Conservation (phyloP, 2,329 filamentous ascomycete species). For the Bipolaris bicolor region DNA sequence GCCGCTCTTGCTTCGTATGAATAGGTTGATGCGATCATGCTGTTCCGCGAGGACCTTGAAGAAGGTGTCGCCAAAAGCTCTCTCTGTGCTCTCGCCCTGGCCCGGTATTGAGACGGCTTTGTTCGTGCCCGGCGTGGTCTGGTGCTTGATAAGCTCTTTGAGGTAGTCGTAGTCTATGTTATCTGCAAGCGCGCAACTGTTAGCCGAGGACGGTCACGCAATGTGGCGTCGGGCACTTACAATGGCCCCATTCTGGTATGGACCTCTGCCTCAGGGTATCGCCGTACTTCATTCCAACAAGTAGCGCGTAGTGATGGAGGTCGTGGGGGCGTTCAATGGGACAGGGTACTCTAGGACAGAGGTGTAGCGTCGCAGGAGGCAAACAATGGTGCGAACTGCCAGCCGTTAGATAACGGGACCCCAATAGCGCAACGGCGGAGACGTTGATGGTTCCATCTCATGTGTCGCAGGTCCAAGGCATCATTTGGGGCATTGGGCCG, state of each 20-base stretch:
- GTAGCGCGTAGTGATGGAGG: slow-evolving; percentile 8
- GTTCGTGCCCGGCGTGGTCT: slow-evolving; percentile 74
- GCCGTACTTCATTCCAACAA: slow-evolving; percentile 72
- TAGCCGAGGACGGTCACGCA: slow-evolving; percentile 13
- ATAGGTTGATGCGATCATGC: slow-evolving; percentile 78
- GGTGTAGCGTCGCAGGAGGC: slow-evolving; percentile 17
- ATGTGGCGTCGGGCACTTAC: slow-evolving; percentile 53
- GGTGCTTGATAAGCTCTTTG: slow-evolving; percentile 81
- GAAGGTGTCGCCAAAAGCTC: slow-evolving; percentile 73
- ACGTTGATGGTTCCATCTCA: not conserved
- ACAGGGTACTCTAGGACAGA: slow-evolving; percentile 4
- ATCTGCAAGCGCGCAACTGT: slow-evolving; percentile 56
- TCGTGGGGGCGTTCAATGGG: slow-evolving; percentile 14
- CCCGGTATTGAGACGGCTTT: slow-evolving; percentile 77
- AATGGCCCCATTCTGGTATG: slow-evolving; percentile 81
- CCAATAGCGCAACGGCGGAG: slow-evolving; percentile 6
- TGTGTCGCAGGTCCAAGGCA: not conserved
- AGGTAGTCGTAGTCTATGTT: slow-evolving; percentile 90
- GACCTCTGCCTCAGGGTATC: slow-evolving; percentile 75
- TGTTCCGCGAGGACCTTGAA: slow-evolving; percentile 74
- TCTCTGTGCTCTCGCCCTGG: slow-evolving; percentile 61
- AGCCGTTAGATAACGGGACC: slow-evolving; percentile 21
- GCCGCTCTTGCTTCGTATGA: slow-evolving; percentile 79
- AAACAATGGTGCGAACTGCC: slow-evolving; percentile 13
- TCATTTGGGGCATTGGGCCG: slow-evolving; percentile 8